A percentile compares a stretch with the other conserved stretches of the same genome.
phyloP scores from a whole-genome alignment of 2,329 filamentous ascomycete genomes.

The Alternaria rosae region DNA sequence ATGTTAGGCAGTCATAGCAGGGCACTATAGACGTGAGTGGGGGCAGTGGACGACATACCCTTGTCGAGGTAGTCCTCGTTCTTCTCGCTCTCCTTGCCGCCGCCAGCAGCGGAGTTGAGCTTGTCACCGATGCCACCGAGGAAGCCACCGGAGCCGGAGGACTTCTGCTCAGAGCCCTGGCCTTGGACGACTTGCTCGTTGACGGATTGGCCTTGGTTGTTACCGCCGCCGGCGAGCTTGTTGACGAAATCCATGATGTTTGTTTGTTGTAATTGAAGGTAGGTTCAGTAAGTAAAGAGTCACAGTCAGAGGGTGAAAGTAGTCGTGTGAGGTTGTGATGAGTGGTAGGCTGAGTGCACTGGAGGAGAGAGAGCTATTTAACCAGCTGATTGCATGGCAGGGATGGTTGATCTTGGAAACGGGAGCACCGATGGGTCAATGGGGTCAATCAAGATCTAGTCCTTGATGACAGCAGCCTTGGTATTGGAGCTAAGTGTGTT shows the following conservation, averaged over 20 bases:
- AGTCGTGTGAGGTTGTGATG: slow-evolving; percentile 8
- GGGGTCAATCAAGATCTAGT: slow-evolving; percentile 13
- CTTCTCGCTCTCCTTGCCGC: slow-evolving; percentile 77
- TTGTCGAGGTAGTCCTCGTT: slow-evolving; percentile 86
- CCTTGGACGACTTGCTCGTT: slow-evolving; percentile 41
- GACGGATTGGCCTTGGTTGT: slow-evolving; percentile 37
- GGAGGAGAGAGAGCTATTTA: slow-evolving; percentile 21
- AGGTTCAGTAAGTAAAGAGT: slow-evolving; percentile 1
- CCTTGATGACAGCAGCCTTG: slow-evolving; percentile 3
- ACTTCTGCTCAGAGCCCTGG: slow-evolving; percentile 41
- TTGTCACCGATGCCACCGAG: slow-evolving; percentile 71
- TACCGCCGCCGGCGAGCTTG: slow-evolving; percentile 53
- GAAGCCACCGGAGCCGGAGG: slow-evolving; percentile 53
- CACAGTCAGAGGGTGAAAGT: slow-evolving; percentile 1
- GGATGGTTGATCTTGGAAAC: slow-evolving; percentile 3
- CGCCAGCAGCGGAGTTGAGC: slow-evolving; percentile 74
- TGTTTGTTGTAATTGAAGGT: slow-evolving; percentile 17
- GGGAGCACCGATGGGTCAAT: background rate
- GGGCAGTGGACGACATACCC: slow-evolving; percentile 56
- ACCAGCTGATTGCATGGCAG: slow-evolving; percentile 1
- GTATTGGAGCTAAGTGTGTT: background rate
- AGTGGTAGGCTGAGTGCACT: background rate
- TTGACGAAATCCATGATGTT: slow-evolving; percentile 58
- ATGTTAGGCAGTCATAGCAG: background rate
- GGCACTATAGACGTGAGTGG: background rate